Evolutionary conservation across 2,329 filamentous ascomycete genomes (phyloP).

Genomic region (Raffaelea arxii): DNA sequence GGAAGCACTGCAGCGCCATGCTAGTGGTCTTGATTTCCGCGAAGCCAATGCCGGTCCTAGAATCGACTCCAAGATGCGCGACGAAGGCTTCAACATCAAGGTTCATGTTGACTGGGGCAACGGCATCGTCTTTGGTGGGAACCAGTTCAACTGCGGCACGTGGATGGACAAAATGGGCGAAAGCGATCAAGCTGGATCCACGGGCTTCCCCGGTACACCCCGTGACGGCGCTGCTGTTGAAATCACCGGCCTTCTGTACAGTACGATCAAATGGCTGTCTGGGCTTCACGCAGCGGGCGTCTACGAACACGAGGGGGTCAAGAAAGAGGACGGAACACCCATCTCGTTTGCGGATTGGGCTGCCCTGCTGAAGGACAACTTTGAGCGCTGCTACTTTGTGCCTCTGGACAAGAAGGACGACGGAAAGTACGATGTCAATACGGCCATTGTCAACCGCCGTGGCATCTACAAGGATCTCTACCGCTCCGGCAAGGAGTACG

Average conservation of each 20-base stretch:
- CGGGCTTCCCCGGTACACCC: conserved; percentile 91
- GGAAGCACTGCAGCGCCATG: conserved; percentile 86
- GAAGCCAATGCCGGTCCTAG: conserved; percentile 87
- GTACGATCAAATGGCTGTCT: conserved; percentile 72
- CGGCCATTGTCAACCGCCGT: conserved; percentile 71
- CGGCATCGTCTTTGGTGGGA: conserved; percentile 89
- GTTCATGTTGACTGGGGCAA: conserved; percentile 86
- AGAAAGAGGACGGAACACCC: conserved; percentile 44
- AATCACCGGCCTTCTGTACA: conserved; percentile 90
- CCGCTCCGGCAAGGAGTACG: conserved; percentile 86
- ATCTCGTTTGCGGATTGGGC: conserved; percentile 77
- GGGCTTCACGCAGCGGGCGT: conserved; percentile 56
- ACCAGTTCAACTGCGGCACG: conserved; percentile 89
- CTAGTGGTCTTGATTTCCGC: conserved; percentile 79
- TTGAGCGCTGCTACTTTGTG: conserved; percentile 87
- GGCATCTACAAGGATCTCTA: conserved; percentile 99
- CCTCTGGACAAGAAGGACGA: conserved; percentile 64
- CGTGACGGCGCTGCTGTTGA: conserved; percentile 92
- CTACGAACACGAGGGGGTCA: conserved; percentile 67
- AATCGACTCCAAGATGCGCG: conserved; percentile 87
- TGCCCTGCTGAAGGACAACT: conserved; percentile 67
- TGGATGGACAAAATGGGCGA: conserved; percentile 99
- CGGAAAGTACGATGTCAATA: conserved; percentile 67
- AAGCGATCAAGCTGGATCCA: conserved; percentile 78
- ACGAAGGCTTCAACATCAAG: conserved; percentile 85